Conservation (phyloP, 2,329 filamentous ascomycete species). For the Trichophyton mentagrophytes region DNA sequence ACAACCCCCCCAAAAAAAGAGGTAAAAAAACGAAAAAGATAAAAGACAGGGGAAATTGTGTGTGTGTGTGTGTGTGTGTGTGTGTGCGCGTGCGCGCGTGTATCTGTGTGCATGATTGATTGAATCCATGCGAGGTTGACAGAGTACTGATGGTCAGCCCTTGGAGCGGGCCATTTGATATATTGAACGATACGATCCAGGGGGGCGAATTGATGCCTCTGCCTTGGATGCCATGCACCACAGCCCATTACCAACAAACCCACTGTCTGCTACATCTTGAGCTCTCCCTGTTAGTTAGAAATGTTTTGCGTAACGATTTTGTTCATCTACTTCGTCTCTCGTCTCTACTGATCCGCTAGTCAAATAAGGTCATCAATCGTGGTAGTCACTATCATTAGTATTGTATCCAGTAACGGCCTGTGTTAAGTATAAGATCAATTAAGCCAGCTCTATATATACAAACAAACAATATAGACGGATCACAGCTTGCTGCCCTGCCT, state of each 20-base stretch:
- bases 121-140: not conserved
- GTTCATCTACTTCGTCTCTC: not conserved
- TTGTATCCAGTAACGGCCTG: not conserved
- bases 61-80: not conserved
- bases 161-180: too few species aligned
- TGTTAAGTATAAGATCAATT: too few species aligned
- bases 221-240: not conserved
- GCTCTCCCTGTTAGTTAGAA: slow-evolving; percentile 1
- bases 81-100: too few species aligned
- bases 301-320: slow-evolving; percentile 1
- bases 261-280: not conserved
- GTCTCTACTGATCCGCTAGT: not conserved
- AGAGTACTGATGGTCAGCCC: too few species aligned
- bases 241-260: not conserved
- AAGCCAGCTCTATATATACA: too few species aligned
- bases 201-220: not conserved
- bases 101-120: too few species aligned
- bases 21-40: not conserved
- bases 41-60: not conserved
- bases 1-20: too few species aligned
- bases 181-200: too few species aligned
- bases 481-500: slow-evolving; percentile 34
- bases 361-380: too few species aligned
- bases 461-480: slow-evolving; percentile 2
- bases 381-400: not conserved